These are phyloP conservation scores for Jasminum sambac DNA, from an alignment of 257 asterid genomes.

Conservation along the genomic window DNA sequence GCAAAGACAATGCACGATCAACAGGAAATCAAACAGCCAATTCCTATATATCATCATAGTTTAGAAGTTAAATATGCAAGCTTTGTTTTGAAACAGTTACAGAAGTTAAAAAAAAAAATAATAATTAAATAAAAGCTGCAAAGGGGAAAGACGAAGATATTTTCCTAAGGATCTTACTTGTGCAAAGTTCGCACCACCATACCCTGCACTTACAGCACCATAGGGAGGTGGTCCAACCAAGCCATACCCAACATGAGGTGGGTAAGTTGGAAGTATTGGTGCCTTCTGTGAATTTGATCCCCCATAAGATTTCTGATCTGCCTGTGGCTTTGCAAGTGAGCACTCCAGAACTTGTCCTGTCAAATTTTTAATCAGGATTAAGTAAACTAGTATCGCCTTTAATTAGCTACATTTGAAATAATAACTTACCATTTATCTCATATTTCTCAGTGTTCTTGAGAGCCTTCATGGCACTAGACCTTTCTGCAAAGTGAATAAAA, in stretches of 20 bases:
- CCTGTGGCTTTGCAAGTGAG: slow-evolving; percentile 98
- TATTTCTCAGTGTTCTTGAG: slow-evolving; percentile 87
- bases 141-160: slow-evolving; percentile 10
- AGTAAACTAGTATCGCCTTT: slow-evolving; percentile 19
- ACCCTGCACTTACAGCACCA: slow-evolving; percentile 71
- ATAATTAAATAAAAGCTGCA: neutral
- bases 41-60: neutral
- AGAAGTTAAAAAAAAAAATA: neutral
- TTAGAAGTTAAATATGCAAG: neutral
- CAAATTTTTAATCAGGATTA: slow-evolving; percentile 27
- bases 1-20: slow-evolving; percentile 31
- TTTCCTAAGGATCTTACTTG: slow-evolving; percentile 58
- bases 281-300: slow-evolving; percentile 59
- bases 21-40: neutral
- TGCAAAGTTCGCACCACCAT: slow-evolving; percentile 55
- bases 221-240: slow-evolving; percentile 73
- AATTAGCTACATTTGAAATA: slow-evolving; percentile 14
- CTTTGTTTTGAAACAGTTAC: neutral
- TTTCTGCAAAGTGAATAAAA: slow-evolving; percentile 88
- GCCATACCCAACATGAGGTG: slow-evolving; percentile 79
- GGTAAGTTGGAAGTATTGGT: slow-evolving; percentile 64
- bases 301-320: slow-evolving; percentile 69
- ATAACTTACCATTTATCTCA: slow-evolving; percentile 70
- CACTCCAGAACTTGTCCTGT: slow-evolving; percentile 90
- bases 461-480: slow-evolving; percentile 91